phyloP scores from a whole-genome alignment of 257 asterid species.

The Solanum paucissectum region DNA sequence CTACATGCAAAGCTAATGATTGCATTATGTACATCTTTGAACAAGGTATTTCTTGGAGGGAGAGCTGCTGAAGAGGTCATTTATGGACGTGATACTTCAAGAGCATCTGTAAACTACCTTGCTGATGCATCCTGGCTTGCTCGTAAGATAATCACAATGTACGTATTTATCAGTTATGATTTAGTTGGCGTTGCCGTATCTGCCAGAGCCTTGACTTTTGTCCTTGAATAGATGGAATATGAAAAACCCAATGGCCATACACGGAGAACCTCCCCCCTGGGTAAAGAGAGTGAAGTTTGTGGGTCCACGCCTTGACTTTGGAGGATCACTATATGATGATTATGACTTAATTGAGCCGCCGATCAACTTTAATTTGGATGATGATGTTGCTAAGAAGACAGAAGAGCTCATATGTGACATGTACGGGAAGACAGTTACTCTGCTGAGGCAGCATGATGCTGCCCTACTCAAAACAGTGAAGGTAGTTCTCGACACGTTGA shows the following conservation, averaged over 20 bases:
- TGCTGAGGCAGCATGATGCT: constrained; percentile 69
- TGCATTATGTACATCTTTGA: neutral
- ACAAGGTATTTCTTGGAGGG: constrained; percentile 83
- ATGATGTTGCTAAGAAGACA: constrained; percentile 66
- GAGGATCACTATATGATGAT: constrained; percentile 76
- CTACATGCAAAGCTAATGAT: neutral
- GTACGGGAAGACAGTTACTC: constrained; percentile 53
- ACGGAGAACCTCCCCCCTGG: constrained; percentile 97
- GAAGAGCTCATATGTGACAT: constrained; percentile 59
- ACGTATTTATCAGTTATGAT: constrained; percentile 6
- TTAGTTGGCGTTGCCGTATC: neutral
- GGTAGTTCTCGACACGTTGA: constrained; percentile 24
- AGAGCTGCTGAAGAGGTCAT: constrained; percentile 97
- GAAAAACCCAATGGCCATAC: constrained; percentile 81
- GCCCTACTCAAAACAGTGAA: constrained; percentile 82
- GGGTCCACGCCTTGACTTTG: constrained; percentile 84
- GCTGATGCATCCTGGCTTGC: constrained; percentile 99
- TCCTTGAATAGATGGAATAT: constrained; percentile 65
- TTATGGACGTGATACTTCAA: constrained; percentile 81
- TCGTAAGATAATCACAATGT: constrained; percentile 87
- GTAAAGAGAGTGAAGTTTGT: constrained; percentile 53
- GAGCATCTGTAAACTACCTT: constrained; percentile 79
- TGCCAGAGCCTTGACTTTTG: neutral
- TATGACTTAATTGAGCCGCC: constrained; percentile 69
- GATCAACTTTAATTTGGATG: constrained; percentile 67